Conservation (phyloP, 169 alveolate species). For the Amoebophrya sp. region DNA sequence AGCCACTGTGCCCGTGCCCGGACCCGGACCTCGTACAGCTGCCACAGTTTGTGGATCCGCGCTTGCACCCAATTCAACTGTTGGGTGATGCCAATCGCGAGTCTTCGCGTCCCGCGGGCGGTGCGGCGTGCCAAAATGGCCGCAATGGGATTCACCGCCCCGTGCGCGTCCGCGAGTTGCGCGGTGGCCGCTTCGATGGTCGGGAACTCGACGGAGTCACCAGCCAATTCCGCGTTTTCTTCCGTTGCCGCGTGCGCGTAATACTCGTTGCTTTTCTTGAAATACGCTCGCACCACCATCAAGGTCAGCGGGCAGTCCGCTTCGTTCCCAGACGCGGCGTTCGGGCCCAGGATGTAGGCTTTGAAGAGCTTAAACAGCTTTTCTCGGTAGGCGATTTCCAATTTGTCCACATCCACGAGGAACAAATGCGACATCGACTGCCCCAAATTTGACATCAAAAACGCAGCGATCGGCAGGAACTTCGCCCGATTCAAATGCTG, state of each 20-base stretch:
- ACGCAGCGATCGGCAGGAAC: not conserved
- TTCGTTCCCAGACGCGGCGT: no score
- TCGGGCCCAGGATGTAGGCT: no score
- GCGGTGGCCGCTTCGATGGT: no score
- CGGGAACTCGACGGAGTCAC: no score
- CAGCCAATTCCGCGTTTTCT: no score
- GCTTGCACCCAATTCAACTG: not conserved
- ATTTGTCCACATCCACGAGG: not conserved
- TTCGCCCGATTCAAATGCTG: not conserved
- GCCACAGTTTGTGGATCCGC: not conserved
- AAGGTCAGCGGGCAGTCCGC: no score
- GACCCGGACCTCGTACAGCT: not conserved
- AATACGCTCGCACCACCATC: no score
- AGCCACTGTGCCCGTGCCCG: not conserved
- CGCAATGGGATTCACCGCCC: not conserved
- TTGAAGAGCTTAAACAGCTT: not conserved
- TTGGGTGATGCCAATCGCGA: not conserved
- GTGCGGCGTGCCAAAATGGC: not conserved
- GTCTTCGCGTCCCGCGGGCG: not conserved
- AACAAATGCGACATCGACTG: not conserved
- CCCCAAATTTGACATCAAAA: not conserved
- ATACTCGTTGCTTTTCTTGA: no score
- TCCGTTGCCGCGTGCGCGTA: no score
- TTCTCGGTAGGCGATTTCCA: not conserved
- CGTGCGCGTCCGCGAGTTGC: no score